Conservation (phyloP, 768 basidiomycete genomes). For the Suillus luteus region DNA sequence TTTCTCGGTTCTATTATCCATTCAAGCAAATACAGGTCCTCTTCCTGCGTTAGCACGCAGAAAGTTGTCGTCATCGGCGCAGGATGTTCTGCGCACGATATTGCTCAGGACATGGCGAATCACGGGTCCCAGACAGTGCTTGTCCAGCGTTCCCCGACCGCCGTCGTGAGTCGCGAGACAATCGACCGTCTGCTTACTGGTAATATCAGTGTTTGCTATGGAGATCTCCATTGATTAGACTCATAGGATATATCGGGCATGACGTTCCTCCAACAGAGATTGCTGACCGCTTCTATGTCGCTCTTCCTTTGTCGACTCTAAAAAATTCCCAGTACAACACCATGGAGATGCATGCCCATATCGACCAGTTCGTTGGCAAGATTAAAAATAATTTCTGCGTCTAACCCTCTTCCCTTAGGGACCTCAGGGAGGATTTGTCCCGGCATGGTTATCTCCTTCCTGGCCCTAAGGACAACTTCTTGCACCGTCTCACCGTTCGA, state of each 20-base stretch:
- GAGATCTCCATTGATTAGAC: slow-evolving; percentile 2
- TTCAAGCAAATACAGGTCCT: slow-evolving; percentile 9
- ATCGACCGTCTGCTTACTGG: slow-evolving; percentile 11
- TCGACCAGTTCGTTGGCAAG: slow-evolving; percentile 12
- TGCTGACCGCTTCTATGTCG: slow-evolving; percentile 16
- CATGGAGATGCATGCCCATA: not conserved
- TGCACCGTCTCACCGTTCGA: slow-evolving; percentile 13
- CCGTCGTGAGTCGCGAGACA: slow-evolving; percentile 14
- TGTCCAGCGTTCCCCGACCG: slow-evolving; percentile 16
- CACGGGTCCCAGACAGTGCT: slow-evolving; percentile 8
- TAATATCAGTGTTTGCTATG: not conserved
- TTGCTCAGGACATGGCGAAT: slow-evolving; percentile 16
- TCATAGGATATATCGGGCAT: slow-evolving; percentile 13
- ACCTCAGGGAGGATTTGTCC: slow-evolving; percentile 7
- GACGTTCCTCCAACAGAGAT: slow-evolving; percentile 14
- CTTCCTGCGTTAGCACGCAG: not conserved
- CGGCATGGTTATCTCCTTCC: slow-evolving; percentile 11
- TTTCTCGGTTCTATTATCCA: slow-evolving; percentile 8
- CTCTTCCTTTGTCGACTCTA: slow-evolving; percentile 11
- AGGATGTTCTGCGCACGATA: slow-evolving; percentile 20
- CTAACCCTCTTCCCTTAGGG: not conserved
- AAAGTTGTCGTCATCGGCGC: slow-evolving; percentile 15
- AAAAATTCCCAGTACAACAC: slow-evolving; percentile 5
- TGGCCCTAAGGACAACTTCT: slow-evolving; percentile 2
- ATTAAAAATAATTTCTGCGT: not conserved